phyloP scores from a whole-genome alignment of 441 rosid species.

The Sinapis alba region DNA sequence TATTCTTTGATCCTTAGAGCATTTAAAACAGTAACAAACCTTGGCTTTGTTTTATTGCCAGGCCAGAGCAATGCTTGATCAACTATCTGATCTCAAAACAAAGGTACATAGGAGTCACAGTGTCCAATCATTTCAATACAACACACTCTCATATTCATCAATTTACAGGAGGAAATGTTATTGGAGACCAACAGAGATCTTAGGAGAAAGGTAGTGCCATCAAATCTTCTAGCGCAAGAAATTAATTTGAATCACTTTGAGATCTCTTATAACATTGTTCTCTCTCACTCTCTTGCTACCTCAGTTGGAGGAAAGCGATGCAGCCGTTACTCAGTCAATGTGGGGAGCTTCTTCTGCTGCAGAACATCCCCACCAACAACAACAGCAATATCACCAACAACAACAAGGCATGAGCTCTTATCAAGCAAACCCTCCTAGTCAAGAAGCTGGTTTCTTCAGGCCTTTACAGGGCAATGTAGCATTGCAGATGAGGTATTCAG shows the following conservation, averaged over 20 bases:
- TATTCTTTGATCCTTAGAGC: neutral
- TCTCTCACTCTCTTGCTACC: neutral
- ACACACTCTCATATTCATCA: slow-evolving; percentile 7
- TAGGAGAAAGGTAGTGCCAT: slow-evolving; percentile 48
- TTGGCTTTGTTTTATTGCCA: slow-evolving; percentile 33
- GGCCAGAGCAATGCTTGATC: slow-evolving; percentile 48
- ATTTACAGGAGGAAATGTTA: slow-evolving; percentile 54
- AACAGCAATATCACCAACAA: neutral
- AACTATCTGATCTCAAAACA: slow-evolving; percentile 53
- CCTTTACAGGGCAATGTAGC: slow-evolving; percentile 46
- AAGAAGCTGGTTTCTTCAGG: slow-evolving; percentile 40
- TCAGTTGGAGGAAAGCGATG: slow-evolving; percentile 59
- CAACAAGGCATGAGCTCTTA: slow-evolving; percentile 35
- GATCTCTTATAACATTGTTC: neutral
- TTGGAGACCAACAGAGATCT: slow-evolving; percentile 53
- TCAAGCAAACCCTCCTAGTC: slow-evolving; percentile 37
- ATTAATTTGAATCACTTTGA: neutral
- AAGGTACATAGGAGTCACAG: slow-evolving; percentile 44
- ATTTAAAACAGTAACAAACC: slow-evolving; percentile 5
- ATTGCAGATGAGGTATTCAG: slow-evolving; percentile 51
- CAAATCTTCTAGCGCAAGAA: neutral
- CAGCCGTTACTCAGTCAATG: slow-evolving; percentile 36
- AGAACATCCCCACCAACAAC: slow-evolving; percentile 34
- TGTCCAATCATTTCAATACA: slow-evolving; percentile 9
- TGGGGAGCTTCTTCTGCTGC: slow-evolving; percentile 38